phyloP scores from a whole-genome alignment of 495 filamentous ascomycete species.

The Talaromyces adpressus region DNA sequence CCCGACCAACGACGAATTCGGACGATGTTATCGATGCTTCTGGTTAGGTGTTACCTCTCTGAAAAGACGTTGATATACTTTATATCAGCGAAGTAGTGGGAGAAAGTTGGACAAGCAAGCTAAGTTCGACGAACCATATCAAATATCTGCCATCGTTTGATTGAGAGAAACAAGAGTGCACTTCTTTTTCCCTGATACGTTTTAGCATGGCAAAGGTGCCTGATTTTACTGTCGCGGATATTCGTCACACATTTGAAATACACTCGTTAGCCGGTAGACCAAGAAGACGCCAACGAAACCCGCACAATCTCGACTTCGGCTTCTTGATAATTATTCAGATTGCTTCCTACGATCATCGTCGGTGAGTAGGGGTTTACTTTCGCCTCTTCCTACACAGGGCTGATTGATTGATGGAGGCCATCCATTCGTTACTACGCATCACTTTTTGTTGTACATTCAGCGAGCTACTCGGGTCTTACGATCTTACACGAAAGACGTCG shows the following conservation, averaged over 20 bases:
- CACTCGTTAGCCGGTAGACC: not conserved
- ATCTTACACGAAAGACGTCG: not conserved
- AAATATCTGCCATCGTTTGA: slow-evolving; percentile 8
- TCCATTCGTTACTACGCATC: not conserved
- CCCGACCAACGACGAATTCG: slow-evolving; percentile 26
- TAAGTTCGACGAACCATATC: slow-evolving; percentile 37
- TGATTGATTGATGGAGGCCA: not conserved
- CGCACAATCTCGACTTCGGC: not conserved
- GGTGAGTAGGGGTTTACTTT: slow-evolving; percentile 1
- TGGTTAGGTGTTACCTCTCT: slow-evolving; percentile 14
- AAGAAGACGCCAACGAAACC: not conserved
- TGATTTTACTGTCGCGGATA: not conserved
- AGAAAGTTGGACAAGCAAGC: slow-evolving; percentile 19
- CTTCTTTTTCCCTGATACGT: slow-evolving; percentile 27
- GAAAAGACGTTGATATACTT: not conserved
- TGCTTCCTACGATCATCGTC: not conserved
- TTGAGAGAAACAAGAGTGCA: slow-evolving; percentile 11
- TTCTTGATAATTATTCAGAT: not conserved
- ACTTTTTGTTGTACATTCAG: not conserved
- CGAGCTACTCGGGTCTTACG: not conserved
- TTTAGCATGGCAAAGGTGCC: slow-evolving; percentile 25
- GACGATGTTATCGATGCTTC: slow-evolving; percentile 31
- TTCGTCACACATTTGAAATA: not conserved
- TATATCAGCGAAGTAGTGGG: not conserved
- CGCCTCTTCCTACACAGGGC: not conserved